These are phyloP conservation scores for Cylindrodendrum hubeiense DNA, from an alignment of 2,329 filamentous ascomycete genomes.

Conservation along the genomic window DNA sequence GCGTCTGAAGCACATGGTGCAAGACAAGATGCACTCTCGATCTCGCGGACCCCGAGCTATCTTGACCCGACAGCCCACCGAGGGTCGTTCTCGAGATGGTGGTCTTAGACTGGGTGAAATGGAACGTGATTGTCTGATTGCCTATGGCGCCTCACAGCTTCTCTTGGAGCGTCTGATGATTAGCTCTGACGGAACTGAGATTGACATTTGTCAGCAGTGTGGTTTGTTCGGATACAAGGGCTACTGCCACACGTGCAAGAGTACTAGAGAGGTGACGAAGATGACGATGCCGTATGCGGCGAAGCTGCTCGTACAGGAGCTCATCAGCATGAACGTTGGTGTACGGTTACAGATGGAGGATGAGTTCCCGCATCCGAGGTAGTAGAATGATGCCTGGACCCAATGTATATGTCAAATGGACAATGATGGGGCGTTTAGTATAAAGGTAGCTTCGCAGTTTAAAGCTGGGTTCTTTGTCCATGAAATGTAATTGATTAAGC, in stretches of 20 bases:
- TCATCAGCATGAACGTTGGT: slow-evolving; percentile 99
- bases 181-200: slow-evolving; percentile 87
- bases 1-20: slow-evolving; percentile 99
- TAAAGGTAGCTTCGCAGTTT: neutral
- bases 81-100: slow-evolving; percentile 92
- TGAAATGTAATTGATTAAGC: slow-evolving; percentile 9
- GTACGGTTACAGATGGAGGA: slow-evolving; percentile 91
- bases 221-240: slow-evolving; percentile 96
- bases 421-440: slow-evolving; percentile 1
- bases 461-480: slow-evolving; percentile 5
- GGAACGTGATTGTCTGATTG: slow-evolving; percentile 98
- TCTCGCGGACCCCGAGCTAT: slow-evolving; percentile 91
- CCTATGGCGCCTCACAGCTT: slow-evolving; percentile 94
- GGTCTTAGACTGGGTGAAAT: slow-evolving; percentile 96
- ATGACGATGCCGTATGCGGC: slow-evolving; percentile 99
- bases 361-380: slow-evolving; percentile 81
- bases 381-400: slow-evolving; percentile 25
- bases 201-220: slow-evolving; percentile 94
- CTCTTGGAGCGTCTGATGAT: slow-evolving; percentile 95
- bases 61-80: slow-evolving; percentile 93
- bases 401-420: slow-evolving; percentile 7
- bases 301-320: slow-evolving; percentile 94
- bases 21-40: slow-evolving; percentile 99
- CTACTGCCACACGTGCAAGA: slow-evolving; percentile 94
- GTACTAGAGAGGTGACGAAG: slow-evolving; percentile 83